Percentiles rank a stretch among this genome's conserved stretches.
Conservation (phyloP, 208 protist genomes). For the Ichthyophonus hoferi region DNA sequence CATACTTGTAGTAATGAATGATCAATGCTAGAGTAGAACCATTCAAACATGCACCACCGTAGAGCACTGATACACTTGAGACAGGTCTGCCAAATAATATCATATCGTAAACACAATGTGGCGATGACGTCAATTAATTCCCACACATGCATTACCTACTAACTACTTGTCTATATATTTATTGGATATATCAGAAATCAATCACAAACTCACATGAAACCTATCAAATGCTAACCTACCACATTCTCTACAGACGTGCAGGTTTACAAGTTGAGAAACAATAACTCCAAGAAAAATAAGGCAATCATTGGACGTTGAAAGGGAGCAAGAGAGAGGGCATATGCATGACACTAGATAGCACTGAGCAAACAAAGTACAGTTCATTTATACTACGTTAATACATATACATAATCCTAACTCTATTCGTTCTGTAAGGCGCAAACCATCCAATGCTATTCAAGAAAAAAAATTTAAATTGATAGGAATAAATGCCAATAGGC, state of each 20-base stretch:
- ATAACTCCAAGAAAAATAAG: no score
- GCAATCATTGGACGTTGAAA: no score
- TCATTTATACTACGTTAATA: background rate
- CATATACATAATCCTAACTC: background rate
- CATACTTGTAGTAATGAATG: background rate
- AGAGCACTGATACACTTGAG: background rate
- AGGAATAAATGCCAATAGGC: background rate
- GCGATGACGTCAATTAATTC: no score
- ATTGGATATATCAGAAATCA: background rate
- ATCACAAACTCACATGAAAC: background rate
- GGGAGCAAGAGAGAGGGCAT: no score
- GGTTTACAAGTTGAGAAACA: no score
- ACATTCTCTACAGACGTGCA: no score
- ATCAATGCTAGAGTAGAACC: background rate
- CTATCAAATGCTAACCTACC: background rate
- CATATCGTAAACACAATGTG: background rate
- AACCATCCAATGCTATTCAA: background rate
- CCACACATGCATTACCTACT: background rate
- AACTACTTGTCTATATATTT: no score
- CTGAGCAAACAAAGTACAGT: background rate
- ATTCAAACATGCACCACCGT: background rate
- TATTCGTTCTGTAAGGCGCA: no score
- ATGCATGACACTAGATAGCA: no score
- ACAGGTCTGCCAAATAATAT: background rate
- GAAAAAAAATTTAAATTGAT: background rate